phyloP scores from a whole-genome alignment of 2,329 filamentous ascomycete genomes.

The Mollisia scopiformis region DNA sequence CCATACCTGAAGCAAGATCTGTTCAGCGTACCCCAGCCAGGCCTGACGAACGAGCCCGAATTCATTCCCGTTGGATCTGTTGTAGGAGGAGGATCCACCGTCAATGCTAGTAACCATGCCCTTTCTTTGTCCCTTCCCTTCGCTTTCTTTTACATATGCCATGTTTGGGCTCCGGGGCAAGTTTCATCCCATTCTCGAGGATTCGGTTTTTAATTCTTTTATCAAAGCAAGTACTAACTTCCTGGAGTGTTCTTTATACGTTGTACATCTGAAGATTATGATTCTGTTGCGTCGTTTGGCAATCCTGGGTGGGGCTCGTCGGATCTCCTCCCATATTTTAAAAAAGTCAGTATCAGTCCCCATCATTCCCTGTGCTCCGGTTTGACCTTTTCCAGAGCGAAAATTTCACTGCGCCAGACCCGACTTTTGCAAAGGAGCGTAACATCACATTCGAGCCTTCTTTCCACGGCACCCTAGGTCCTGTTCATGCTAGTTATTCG shows the following conservation, averaged over 20 bases:
- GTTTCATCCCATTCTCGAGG: no score
- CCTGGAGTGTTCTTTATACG: slow-evolving; percentile 28
- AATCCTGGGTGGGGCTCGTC: slow-evolving; percentile 51
- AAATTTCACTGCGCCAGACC: slow-evolving; percentile 38
- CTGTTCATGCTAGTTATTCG: slow-evolving; percentile 46
- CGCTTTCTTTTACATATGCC: no score
- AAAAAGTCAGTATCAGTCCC: slow-evolving; percentile 36
- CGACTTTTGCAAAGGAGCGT: slow-evolving; percentile 37
- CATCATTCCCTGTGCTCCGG: background rate
- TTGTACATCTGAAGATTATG: slow-evolving; percentile 37
- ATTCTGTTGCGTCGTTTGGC: slow-evolving; percentile 51
- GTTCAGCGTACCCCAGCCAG: slow-evolving; percentile 27
- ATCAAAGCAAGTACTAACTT: no score
- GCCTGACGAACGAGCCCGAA: slow-evolving; percentile 43
- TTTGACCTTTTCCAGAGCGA: slow-evolving; percentile 33
- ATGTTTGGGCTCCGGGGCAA: no score
- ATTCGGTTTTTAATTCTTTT: no score
- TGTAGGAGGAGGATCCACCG: slow-evolving; percentile 47
- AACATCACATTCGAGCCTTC: slow-evolving; percentile 38
- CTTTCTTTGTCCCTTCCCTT: no score
- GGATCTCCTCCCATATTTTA: slow-evolving; percentile 55
- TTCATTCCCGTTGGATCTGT: slow-evolving; percentile 39
- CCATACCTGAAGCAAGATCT: slow-evolving; percentile 48
- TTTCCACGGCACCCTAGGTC: slow-evolving; percentile 54
- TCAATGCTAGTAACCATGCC: no score